Percentiles rank a stretch among this genome's conserved stretches.
Conservation (phyloP, 1,284 basidiomycete genomes). For the Apiotrichum siamense region DNA sequence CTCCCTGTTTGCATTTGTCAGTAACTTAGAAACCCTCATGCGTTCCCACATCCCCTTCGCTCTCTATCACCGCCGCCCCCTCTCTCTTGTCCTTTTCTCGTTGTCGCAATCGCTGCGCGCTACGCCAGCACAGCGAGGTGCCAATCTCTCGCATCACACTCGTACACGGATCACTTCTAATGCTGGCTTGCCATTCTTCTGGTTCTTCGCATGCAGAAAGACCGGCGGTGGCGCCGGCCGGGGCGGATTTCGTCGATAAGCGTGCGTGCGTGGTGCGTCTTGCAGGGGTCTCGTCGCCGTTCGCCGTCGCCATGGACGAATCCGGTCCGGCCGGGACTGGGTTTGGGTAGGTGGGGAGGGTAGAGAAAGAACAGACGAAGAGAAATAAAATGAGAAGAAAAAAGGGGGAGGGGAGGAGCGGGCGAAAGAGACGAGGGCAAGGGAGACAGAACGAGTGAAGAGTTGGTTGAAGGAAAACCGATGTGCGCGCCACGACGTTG, state of each 20-base stretch:
- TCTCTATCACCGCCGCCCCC: too few relatives aligned
- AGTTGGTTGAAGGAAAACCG: too few relatives aligned
- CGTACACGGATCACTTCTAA: constrained; percentile 5
- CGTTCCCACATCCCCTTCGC: too few relatives aligned
- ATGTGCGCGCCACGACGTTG: not conserved
- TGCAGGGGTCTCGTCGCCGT: not conserved
- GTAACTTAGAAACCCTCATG: too few relatives aligned
- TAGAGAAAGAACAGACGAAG: not conserved
- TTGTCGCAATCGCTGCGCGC: too few relatives aligned
- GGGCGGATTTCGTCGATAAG: too few relatives aligned
- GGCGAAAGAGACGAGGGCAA: not conserved
- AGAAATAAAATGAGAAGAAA: not conserved
- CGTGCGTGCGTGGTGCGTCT: not conserved
- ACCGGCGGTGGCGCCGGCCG: not conserved
- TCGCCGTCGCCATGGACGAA: too few relatives aligned
- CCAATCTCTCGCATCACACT: constrained; percentile 5
- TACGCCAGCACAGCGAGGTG: too few relatives aligned
- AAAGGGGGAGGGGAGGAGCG: not conserved
- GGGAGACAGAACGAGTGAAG: not conserved
- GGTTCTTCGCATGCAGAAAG: not conserved
- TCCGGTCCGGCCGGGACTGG: not conserved
- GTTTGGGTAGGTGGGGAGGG: not conserved
- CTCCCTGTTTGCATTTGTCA: too few relatives aligned
- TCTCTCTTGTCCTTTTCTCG: too few relatives aligned
- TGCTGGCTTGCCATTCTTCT: constrained; percentile 3